Evolutionary conservation across 2,329 filamentous ascomycete genomes (phyloP).

Genomic region (Cryphonectria nitschkei): DNA sequence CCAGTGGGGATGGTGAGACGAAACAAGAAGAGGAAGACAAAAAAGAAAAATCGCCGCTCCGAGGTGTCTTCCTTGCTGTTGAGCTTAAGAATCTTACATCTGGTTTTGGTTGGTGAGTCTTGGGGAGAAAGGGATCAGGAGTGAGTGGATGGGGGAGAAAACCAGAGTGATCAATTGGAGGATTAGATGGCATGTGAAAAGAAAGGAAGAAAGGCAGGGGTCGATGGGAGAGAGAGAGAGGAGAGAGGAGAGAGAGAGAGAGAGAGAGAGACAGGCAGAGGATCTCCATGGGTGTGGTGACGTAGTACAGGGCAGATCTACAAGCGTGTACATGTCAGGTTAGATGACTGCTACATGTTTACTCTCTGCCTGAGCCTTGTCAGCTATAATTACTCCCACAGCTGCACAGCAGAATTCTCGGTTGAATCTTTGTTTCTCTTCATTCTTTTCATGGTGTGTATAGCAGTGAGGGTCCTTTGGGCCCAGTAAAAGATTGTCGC

Average conservation of each 20-base stretch:
- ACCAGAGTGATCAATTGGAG: too few relatives aligned
- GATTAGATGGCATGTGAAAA: neutral
- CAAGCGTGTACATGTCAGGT: neutral
- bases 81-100: too few relatives aligned
- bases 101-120: too few relatives aligned
- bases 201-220: neutral
- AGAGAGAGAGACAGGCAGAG: neutral
- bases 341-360: neutral
- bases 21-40: neutral
- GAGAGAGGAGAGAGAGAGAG: too few relatives aligned
- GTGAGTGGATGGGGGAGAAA: too few relatives aligned
- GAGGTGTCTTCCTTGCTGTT: too few relatives aligned
- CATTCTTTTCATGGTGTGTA: neutral
- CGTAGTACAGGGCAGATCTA: neutral
- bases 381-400: neutral
- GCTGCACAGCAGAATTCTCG: neutral
- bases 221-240: neutral
- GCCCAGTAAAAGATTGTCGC: neutral
- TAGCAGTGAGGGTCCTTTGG: neutral
- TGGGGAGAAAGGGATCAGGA: too few relatives aligned
- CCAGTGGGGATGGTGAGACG: too few relatives aligned
- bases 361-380: neutral
- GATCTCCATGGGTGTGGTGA: neutral
- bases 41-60: neutral
- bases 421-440: neutral